Evolutionary conservation across 768 basidiomycete species (phyloP).

Genomic region (Clitopilus passeckerianus): DNA sequence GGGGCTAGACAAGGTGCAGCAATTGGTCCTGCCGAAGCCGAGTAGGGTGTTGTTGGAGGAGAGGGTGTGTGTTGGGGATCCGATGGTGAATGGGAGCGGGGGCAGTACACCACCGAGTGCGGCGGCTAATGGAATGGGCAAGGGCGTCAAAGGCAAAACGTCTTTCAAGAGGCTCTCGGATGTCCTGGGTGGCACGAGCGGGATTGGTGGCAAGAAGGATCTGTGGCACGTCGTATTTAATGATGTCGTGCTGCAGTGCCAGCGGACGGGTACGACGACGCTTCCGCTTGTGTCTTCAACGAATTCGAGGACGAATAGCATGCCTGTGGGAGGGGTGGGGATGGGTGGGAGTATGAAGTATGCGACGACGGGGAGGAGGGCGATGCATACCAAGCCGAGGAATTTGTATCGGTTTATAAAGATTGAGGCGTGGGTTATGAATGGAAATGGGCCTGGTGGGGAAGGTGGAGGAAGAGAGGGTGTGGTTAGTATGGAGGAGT

Average conservation of each 20-base stretch:
- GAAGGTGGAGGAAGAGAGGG: conserved; percentile 82
- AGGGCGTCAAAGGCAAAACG: conserved; percentile 73
- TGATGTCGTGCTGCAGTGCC: conserved; percentile 91
- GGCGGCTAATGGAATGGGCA: conserved; percentile 37
- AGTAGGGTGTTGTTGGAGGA: conserved; percentile 88
- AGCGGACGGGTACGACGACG: conserved; percentile 85
- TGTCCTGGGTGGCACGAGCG: conserved; percentile 60
- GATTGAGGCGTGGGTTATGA: conserved; percentile 87
- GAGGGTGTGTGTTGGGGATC: conserved; percentile 35
- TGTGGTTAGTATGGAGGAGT: conserved; percentile 91
- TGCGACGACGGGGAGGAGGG: conserved; percentile 74
- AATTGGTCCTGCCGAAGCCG: conserved; percentile 87
- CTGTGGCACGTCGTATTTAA: conserved; percentile 95
- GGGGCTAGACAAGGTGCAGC: conserved; percentile 90
- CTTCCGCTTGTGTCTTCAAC: conserved; percentile 68
- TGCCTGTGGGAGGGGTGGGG: conserved; percentile 49
- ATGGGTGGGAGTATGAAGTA: conserved; percentile 80
- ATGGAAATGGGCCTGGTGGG: conserved; percentile 66
- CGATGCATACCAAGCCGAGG: conserved; percentile 73
- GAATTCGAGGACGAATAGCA: conserved; percentile 65
- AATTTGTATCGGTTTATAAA: conserved; percentile 94
- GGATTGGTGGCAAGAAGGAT: conserved; percentile 69
- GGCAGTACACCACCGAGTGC: conserved; percentile 3
- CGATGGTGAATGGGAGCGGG: conserved; percentile 20
- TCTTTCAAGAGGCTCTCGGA: conserved; percentile 90